Base-by-base conservation (phyloP, 202 grass and related monocot genomes). In the Schoenoplectus triqueter region DNA sequence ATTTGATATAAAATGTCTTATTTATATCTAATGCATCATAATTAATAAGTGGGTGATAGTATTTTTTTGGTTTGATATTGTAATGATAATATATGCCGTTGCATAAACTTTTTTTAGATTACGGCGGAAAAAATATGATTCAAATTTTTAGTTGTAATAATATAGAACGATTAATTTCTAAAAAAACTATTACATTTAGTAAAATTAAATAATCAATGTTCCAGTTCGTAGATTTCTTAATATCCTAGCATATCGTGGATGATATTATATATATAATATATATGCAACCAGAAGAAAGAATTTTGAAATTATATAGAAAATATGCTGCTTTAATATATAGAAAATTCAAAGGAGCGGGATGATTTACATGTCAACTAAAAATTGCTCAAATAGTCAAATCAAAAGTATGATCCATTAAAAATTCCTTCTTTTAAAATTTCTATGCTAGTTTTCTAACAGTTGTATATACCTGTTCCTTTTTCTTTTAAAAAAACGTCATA, bases 401-500 rank as follows among this genome's bases (percentile, higher is more conserved):
- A 31, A 31, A 31, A 31, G 31, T 31, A 31, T 31, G 31, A 31
- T 31, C 31, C 31, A 31, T 31, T 31, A 31, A 31, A 31, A 31
- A 31, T 31, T 31, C 31, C 18, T 80, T 45, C 8, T 13, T 80
- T 44, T 80, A 64, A 14, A 45, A 80, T 80, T 64, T 80, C 31
- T 2, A 49, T 66, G 78, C 41, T 40, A 81, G 60, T 22, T 81
- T 62, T 18, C n/a, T 10, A 66, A 81, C 15, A 81, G 78, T 66
- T 81, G 59, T 81, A 81, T 66, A 22, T 15, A 81, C 7, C 45
- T 64, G 1, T 1, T 81, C 11, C 48, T 17, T 63, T 46, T 44
- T 41, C n/a, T 42, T 62, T 3, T 39, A 31, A 31, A 31, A 31
- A 31, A 31, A 31, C 31, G 31, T 31, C 31, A 31, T 31, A 31